A percentile compares a stretch with the other conserved stretches of the same genome.
Evolutionary conservation across 2,329 filamentous ascomycete species (phyloP).

Genomic region (Colletotrichum camelliae): DNA sequence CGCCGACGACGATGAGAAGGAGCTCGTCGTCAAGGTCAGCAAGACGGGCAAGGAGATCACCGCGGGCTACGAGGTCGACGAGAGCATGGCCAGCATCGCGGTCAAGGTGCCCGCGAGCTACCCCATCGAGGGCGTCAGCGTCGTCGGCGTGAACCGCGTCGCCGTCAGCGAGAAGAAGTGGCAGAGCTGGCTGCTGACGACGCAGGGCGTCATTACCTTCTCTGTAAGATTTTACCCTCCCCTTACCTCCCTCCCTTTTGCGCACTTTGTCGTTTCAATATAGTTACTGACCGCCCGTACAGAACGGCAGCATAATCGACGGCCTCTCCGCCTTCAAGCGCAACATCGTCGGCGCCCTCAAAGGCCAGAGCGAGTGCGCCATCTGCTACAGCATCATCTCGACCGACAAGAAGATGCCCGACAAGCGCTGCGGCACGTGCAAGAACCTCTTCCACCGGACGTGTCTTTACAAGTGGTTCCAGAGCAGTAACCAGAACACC

Average conservation of each 20-base stretch:
- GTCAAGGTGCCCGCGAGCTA: constrained; percentile 82
- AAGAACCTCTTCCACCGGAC: constrained; percentile 90
- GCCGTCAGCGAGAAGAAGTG: constrained; percentile 91
- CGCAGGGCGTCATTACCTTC: constrained; percentile 92
- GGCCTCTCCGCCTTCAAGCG: constrained; percentile 84
- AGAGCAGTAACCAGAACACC: constrained; percentile 87
- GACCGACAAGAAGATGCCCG: constrained; percentile 85
- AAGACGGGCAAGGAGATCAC: constrained; percentile 76
- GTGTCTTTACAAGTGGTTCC: constrained; percentile 97
- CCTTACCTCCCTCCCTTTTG: neutral
- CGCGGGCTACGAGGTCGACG: constrained; percentile 87
- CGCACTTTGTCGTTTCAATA: neutral
- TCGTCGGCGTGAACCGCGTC: constrained; percentile 80
- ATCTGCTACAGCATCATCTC: constrained; percentile 97
- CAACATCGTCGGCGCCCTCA: constrained; percentile 86
- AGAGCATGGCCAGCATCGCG: constrained; percentile 81
- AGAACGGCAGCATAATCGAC: constrained; percentile 86
- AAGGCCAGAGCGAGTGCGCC: constrained; percentile 93
- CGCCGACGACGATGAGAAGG: constrained; percentile 57
- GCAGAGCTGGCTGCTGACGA: constrained; percentile 87
- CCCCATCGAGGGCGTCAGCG: constrained; percentile 79
- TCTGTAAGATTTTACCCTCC: constrained; percentile 53
- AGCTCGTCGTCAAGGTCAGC: constrained; percentile 73
- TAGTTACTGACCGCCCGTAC: neutral
- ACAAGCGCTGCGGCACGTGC: constrained; percentile 90